Evolutionary conservation across 2,329 filamentous ascomycete genomes (phyloP), one percentile per base, ranked within the genome.

Genomic region (Botrytis paeoniae): DNA sequence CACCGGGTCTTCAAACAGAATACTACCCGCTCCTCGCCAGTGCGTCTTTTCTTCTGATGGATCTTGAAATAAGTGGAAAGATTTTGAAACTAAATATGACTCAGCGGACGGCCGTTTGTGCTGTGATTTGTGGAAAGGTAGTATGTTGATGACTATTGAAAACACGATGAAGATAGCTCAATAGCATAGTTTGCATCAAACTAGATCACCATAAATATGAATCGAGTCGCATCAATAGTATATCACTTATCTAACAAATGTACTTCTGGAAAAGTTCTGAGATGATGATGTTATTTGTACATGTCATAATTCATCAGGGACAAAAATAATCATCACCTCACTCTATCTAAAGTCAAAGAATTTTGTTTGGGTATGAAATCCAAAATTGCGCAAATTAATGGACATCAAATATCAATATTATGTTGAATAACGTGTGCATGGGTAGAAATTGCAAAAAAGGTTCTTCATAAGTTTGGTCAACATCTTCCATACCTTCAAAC

Each of bases 41-140:
- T n/a, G 10, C 25, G 0, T 51, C 5, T n/a, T 14, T n/a, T n/a
- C 0, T 3, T 16, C 4, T 14, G 4, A 6, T n/a, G 10, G 0
- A 25, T 51, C 4, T 25, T 6, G 6, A 14, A 5, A 51, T 4
- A 25, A 20, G 45, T 51, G 45, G 45, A 51, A 51, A 9, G 3
- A 25, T 51, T 25, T 51, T 4, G 12, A 25, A 5, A 51, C 4
- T 51, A 51, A 12, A 12, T 25, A 1, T 5, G 48, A 51, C 12
- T 2, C 2, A n/a, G 12, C 1, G 48, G 12, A 14, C 22, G 10
- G 25, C 4, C 2, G 48, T n/a, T 51, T 1, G 12, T 51, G 12
- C 48, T 14, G 48, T n/a, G 25, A 51, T 51, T 14, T 3, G 48
- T 6, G 25, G 48, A n/a, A 14, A 51, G 48, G 6, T 25, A n/a